Evolutionary conservation across 2,329 filamentous ascomycete genomes (phyloP).

Genomic region (Diplodia mutila): DNA sequence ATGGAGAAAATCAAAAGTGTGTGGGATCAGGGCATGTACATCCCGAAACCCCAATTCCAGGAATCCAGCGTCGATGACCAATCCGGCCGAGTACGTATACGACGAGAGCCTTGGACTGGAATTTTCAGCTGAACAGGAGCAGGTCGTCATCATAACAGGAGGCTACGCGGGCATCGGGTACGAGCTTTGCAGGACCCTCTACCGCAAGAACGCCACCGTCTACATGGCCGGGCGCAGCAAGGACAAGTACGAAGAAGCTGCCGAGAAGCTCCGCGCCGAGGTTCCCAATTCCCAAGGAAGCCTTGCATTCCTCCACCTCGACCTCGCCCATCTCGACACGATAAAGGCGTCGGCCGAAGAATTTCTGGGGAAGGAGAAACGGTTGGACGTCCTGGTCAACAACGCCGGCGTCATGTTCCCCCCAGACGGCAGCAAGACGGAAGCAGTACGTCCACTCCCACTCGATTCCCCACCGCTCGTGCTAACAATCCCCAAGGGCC

Average conservation of each 20-base stretch:
- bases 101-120: no score
- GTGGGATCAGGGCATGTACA: no score
- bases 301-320: slow-evolving; percentile 37
- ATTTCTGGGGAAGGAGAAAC: slow-evolving; percentile 44
- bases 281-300: slow-evolving; percentile 37
- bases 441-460: background rate
- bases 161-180: slow-evolving; percentile 55
- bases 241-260: slow-evolving; percentile 50
- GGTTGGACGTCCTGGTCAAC: slow-evolving; percentile 48
- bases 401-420: slow-evolving; percentile 42
- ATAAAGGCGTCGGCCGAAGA: slow-evolving; percentile 44
- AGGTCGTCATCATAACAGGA: slow-evolving; percentile 58
- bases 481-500: slow-evolving; percentile 24
- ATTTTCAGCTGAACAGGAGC: background rate
- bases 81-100: no score
- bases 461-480: no score
- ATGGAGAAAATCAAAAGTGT: no score
- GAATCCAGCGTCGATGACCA: no score
- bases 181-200: slow-evolving; percentile 59
- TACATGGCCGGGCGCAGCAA: slow-evolving; percentile 57
- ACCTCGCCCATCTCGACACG: slow-evolving; percentile 49
- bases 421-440: slow-evolving; percentile 32
- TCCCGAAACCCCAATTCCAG: no score
- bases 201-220: slow-evolving; percentile 57
- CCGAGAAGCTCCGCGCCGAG: slow-evolving; percentile 47